A percentile compares a stretch with the other conserved stretches of the same genome.
Evolutionary conservation across 129 eudicot genomes (phyloP).

Genomic region (Saposhnikovia divaricata): DNA sequence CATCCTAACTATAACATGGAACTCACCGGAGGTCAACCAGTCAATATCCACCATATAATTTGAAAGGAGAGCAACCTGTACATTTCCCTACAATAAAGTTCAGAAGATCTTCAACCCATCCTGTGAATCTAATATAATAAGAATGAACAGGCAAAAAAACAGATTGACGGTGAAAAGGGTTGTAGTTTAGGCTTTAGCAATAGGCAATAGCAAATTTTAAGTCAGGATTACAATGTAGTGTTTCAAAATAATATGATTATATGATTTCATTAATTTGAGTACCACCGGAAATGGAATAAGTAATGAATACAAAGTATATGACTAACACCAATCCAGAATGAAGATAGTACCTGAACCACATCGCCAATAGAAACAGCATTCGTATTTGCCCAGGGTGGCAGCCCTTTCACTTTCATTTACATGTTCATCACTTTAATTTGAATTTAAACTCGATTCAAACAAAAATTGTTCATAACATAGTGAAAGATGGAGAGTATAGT

Average conservation of each 20-base stretch:
- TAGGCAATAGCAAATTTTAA: neutral
- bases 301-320: neutral
- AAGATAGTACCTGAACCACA: constrained; percentile 62
- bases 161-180: neutral
- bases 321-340: neutral
- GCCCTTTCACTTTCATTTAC: constrained; percentile 67
- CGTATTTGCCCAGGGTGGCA: constrained; percentile 88
- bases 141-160: neutral
- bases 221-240: neutral
- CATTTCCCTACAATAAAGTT: constrained; percentile 59
- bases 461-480: no score
- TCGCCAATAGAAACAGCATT: constrained; percentile 74
- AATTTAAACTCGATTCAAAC: no score
- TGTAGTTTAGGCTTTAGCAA: neutral
- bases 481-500: no score
- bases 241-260: neutral
- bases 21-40: constrained; percentile 87
- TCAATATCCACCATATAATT: constrained; percentile 98
- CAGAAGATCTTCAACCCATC: constrained; percentile 4
- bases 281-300: neutral
- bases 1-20: constrained; percentile 9
- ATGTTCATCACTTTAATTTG: no score
- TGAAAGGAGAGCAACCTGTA: constrained; percentile 78
- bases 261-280: neutral
- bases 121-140: constrained; percentile 2